A percentile compares a stretch with the other conserved stretches of the same genome.
Evolutionary conservation across 2,329 filamentous ascomycete genomes (phyloP).

Genomic region (Sarocladium brachiariae): DNA sequence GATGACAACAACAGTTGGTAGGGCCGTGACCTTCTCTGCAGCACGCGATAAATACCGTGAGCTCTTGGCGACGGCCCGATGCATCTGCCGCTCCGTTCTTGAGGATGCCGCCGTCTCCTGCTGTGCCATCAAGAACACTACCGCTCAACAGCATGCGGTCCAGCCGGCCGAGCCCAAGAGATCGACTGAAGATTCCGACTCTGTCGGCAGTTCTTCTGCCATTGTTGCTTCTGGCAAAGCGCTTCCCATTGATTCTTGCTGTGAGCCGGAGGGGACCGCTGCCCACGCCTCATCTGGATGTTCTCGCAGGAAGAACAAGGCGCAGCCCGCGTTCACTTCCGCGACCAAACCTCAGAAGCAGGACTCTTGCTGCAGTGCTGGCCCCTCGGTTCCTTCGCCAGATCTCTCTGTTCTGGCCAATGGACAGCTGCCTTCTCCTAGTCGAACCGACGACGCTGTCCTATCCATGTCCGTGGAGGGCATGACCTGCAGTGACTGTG

Average conservation of each 20-base stretch:
- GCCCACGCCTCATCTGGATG: not conserved
- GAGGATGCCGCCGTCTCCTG: not conserved
- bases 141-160: not conserved
- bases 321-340: not conserved
- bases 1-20: not conserved
- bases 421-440: not conserved
- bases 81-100: not conserved
- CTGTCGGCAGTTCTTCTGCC: not conserved
- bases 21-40: constrained; percentile 4
- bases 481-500: constrained; percentile 20
- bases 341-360: not conserved
- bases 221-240: not conserved
- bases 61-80: not conserved
- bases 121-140: not conserved
- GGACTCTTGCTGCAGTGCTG: not conserved
- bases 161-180: not conserved
- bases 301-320: constrained; percentile 4
- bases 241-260: not conserved
- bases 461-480: constrained; percentile 17
- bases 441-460: constrained; percentile 12
- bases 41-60: constrained; percentile 1
- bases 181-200: not conserved
- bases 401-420: not conserved
- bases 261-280: not conserved
- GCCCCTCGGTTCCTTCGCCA: not conserved